These are phyloP conservation scores for Rhynchospora tenuis DNA, from an alignment of 176 grass and related monocot species.

Conservation along the genomic window DNA sequence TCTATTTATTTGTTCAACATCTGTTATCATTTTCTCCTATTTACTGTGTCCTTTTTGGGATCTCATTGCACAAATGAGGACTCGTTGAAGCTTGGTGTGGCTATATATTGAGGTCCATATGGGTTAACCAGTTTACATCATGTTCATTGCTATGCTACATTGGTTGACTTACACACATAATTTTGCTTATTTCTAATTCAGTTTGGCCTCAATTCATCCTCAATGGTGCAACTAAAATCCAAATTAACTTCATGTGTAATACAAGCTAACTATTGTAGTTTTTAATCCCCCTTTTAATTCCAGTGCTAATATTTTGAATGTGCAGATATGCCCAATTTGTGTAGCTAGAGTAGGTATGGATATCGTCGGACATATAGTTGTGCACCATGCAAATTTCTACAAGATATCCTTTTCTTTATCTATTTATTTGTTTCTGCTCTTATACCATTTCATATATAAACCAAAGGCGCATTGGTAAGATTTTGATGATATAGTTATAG, in stretches of 20 bases:
- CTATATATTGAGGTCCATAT: not conserved
- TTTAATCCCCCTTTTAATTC: no score
- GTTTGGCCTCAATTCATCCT: not conserved
- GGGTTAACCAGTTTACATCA: not conserved
- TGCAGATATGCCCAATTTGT: constrained; percentile 29
- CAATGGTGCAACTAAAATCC: not conserved
- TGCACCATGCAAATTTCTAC: constrained; percentile 29
- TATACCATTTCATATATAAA: not conserved
- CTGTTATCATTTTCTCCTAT: not conserved
- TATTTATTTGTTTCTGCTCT: not conserved
- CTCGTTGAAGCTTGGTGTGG: not conserved
- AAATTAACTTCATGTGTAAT: not conserved
- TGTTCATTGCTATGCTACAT: not conserved
- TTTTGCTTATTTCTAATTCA: not conserved
- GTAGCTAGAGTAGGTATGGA: constrained; percentile 19
- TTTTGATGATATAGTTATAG: not conserved
- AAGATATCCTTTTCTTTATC: constrained; percentile 36
- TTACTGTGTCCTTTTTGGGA: not conserved
- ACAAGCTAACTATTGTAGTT: not conserved
- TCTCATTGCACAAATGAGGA: not conserved
- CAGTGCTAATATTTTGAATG: not conserved
- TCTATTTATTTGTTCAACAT: not conserved
- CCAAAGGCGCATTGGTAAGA: not conserved
- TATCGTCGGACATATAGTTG: constrained; percentile 25
- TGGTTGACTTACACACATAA: not conserved